Percentiles rank a stretch among this genome's conserved stretches.
Conservation (phyloP, 2,329 filamentous ascomycete species). For the Colletotrichum acutatum region DNA sequence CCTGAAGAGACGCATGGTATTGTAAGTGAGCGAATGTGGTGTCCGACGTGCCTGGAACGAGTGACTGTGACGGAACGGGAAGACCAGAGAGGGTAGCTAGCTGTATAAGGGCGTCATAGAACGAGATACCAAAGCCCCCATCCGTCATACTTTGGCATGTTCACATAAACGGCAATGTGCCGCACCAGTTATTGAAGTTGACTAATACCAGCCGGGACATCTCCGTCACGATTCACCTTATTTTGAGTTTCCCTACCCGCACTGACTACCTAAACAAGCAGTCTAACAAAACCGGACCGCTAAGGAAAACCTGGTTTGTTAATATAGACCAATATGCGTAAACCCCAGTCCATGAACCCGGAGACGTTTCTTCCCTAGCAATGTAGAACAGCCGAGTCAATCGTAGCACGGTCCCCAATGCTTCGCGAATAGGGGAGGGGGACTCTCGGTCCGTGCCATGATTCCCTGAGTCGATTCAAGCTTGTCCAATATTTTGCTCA, state of each 20-base stretch:
- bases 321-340: not conserved
- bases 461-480: not conserved
- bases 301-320: not conserved
- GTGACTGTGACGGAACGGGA: not conserved
- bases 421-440: not conserved
- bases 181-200: not conserved
- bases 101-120: not conserved
- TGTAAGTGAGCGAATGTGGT: not conserved
- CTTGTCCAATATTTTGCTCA: not conserved
- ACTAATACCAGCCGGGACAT: not conserved
- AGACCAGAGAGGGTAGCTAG: not conserved
- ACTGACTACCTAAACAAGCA: not conserved
- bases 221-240: not conserved
- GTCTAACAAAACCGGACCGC: no score
- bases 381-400: not conserved
- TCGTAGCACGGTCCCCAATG: not conserved
- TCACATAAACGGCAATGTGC: not conserved
- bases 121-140: no score
- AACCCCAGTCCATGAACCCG: not conserved
- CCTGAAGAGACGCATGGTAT: not conserved
- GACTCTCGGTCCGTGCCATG: not conserved
- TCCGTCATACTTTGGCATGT: not conserved
- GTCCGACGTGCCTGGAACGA: not conserved
- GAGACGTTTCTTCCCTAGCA: not conserved
- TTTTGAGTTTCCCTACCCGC: not conserved